phyloP scores from a whole-genome alignment of 106 monocot genomes.

The Apostasia ramifera region DNA sequence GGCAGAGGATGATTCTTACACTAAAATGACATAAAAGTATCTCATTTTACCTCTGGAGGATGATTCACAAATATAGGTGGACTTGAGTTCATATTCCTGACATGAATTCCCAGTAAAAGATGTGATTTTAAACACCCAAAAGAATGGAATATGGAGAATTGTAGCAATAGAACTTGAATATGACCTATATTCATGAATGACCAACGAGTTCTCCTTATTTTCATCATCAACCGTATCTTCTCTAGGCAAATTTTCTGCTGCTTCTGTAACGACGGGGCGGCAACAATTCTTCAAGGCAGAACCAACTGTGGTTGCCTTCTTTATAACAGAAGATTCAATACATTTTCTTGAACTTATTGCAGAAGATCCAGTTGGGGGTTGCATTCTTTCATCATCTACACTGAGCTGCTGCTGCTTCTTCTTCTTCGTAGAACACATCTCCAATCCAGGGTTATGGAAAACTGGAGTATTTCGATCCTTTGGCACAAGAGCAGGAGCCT shows the following conservation, averaged over 20 bases:
- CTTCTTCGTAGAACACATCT: slow-evolving; percentile 33
- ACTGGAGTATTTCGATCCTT: slow-evolving; percentile 14
- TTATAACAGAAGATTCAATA: slow-evolving; percentile 5
- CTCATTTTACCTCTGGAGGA: slow-evolving; percentile 34
- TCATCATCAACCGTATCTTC: slow-evolving; percentile 16
- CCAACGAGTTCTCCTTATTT: slow-evolving; percentile 45
- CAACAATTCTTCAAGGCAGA: not conserved
- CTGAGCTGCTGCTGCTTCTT: slow-evolving; percentile 48
- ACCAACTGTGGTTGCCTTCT: slow-evolving; percentile 6
- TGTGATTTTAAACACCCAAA: not conserved
- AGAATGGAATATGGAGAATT: not conserved
- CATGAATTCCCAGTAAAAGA: not conserved
- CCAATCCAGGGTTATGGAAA: not conserved
- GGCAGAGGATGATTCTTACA: not conserved
- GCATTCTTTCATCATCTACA: slow-evolving; percentile 15
- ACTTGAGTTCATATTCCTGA: slow-evolving; percentile 12
- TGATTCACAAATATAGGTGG: slow-evolving; percentile 9
- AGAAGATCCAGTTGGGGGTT: slow-evolving; percentile 2
- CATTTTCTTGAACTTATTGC: slow-evolving; percentile 1
- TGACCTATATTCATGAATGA: slow-evolving; percentile 12
- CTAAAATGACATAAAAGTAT: too few relatives aligned
- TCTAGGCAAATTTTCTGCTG: not conserved
- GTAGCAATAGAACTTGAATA: not conserved
- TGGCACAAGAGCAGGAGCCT: not conserved
- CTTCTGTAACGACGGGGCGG: not conserved